Evolutionary conservation across 2,329 filamentous ascomycete genomes (phyloP).

Genomic region (Ilyonectria sp.): DNA sequence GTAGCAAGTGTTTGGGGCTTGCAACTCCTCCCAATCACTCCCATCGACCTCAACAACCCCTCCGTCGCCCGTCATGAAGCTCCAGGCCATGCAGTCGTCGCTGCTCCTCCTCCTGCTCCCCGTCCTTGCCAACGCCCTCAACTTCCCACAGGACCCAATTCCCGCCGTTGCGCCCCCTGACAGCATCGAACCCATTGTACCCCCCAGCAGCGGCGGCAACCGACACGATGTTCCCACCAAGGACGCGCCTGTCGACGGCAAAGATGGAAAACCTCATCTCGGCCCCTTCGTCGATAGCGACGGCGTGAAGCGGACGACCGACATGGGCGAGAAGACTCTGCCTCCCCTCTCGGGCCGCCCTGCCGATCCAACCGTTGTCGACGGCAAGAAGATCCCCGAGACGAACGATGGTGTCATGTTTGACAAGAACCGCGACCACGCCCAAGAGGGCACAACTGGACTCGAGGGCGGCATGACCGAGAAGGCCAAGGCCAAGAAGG

Average conservation of each 20-base stretch:
- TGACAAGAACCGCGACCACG: slow-evolving; percentile 81
- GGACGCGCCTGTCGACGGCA: slow-evolving; percentile 91
- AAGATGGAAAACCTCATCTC: slow-evolving; percentile 92
- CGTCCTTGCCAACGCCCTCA: slow-evolving; percentile 61
- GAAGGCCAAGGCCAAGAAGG: slow-evolving; percentile 83
- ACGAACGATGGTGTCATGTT: slow-evolving; percentile 91
- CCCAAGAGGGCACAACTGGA: slow-evolving; percentile 89
- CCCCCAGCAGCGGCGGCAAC: slow-evolving; percentile 47
- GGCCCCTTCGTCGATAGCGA: slow-evolving; percentile 82
- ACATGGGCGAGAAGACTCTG: slow-evolving; percentile 56
- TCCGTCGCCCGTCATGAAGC: slow-evolving; percentile 67
- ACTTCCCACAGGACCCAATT: slow-evolving; percentile 36
- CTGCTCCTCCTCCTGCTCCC: slow-evolving; percentile 74
- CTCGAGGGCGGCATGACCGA: slow-evolving; percentile 92
- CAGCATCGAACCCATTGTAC: slow-evolving; percentile 45
- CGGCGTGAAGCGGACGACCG: slow-evolving; percentile 42
- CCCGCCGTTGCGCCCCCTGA: slow-evolving; percentile 47
- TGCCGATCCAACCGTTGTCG: slow-evolving; percentile 66
- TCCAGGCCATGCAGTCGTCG: slow-evolving; percentile 67
- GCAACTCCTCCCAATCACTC: slow-evolving; percentile 8
- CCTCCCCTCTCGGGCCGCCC: slow-evolving; percentile 66
- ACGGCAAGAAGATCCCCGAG: slow-evolving; percentile 74
- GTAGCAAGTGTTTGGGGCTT: slow-evolving; percentile 26
- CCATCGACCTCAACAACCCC: slow-evolving; percentile 12
- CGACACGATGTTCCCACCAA: slow-evolving; percentile 67